phyloP scores from a whole-genome alignment of 192 early-diverging fungal species.

The Coemansia javaensis region DNA sequence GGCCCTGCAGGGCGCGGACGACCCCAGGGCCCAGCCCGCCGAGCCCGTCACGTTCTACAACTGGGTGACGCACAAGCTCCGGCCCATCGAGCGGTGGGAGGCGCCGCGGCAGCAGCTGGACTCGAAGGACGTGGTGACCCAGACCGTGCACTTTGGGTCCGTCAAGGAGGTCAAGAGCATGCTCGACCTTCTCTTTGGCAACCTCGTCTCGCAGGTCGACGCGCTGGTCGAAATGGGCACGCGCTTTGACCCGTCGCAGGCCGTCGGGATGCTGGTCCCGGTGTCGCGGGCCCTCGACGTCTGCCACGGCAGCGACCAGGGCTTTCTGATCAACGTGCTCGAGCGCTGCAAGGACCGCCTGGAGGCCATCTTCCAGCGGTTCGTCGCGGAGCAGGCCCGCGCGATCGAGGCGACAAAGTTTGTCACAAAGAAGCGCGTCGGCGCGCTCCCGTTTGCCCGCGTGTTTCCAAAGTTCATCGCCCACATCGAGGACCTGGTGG shows the following conservation, averaged over 20 bases:
- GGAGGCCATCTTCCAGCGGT: constrained; percentile 71
- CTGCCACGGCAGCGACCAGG: constrained; percentile 68
- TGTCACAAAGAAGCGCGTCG: constrained; percentile 78
- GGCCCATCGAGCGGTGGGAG: constrained; percentile 35
- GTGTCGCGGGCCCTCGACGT: constrained; percentile 68
- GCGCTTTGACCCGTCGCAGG: constrained; percentile 67
- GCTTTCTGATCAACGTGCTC: constrained; percentile 62
- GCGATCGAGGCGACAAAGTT: constrained; percentile 89
- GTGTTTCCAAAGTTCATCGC: constrained; percentile 87
- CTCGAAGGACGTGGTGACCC: constrained; percentile 33
- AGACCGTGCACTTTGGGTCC: constrained; percentile 41
- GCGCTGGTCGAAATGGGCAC: constrained; percentile 69
- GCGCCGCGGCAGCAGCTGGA: constrained; percentile 36
- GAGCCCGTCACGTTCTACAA: constrained; percentile 44
- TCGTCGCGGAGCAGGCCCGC: constrained; percentile 80
- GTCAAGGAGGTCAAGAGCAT: constrained; percentile 63
- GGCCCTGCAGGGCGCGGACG: background rate
- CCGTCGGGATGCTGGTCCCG: constrained; percentile 79
- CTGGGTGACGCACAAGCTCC: constrained; percentile 43
- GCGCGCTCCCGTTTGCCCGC: constrained; percentile 83
- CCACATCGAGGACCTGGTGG: constrained; percentile 55
- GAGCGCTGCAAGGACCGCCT: constrained; percentile 62
- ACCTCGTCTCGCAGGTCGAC: constrained; percentile 66
- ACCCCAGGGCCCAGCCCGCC: constrained; percentile 7
- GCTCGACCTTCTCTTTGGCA: constrained; percentile 75